Evolutionary conservation across 495 filamentous ascomycete genomes (phyloP).

Genomic region (Aspergillus conjunctus): DNA sequence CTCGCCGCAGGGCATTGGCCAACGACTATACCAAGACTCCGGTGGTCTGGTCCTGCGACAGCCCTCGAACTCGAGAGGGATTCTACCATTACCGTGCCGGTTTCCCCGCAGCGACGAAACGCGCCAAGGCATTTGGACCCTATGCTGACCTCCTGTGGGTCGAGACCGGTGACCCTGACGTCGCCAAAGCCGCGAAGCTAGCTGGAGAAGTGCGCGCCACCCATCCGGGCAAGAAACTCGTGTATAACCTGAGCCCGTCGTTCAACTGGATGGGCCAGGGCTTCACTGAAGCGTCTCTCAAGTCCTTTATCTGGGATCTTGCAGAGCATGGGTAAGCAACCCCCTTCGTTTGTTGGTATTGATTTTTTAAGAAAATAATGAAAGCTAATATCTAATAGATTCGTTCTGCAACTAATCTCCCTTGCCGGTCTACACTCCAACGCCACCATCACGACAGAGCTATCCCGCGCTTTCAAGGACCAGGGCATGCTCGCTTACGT

Average conservation of each 20-base stretch:
- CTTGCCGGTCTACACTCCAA: constrained; percentile 89
- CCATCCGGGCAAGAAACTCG: constrained; percentile 79
- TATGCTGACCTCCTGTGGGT: constrained; percentile 97
- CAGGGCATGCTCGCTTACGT: constrained; percentile 98
- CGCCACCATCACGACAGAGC: constrained; percentile 82
- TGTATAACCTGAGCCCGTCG: constrained; percentile 93
- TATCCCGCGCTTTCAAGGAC: constrained; percentile 78
- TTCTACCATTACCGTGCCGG: constrained; percentile 95
- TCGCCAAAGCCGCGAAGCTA: constrained; percentile 73
- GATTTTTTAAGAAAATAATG: too few relatives aligned
- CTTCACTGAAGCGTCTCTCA: constrained; percentile 75
- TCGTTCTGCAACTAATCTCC: constrained; percentile 90
- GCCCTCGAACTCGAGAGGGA: constrained; percentile 90
- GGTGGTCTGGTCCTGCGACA: constrained; percentile 85
- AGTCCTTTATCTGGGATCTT: constrained; percentile 93
- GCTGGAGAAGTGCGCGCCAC: constrained; percentile 67
- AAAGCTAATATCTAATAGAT: constrained; percentile 40
- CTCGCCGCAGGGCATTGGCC: constrained; percentile 72
- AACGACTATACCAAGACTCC: constrained; percentile 62
- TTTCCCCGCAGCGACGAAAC: constrained; percentile 86
- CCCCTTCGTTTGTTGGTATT: background rate
- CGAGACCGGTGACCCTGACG: constrained; percentile 86
- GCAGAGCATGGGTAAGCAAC: constrained; percentile 73
- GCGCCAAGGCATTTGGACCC: constrained; percentile 85
- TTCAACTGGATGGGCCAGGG: constrained; percentile 99